Base-by-base conservation (phyloP, 2,329 filamentous ascomycete genomes). In the Colletotrichum cereale region DNA sequence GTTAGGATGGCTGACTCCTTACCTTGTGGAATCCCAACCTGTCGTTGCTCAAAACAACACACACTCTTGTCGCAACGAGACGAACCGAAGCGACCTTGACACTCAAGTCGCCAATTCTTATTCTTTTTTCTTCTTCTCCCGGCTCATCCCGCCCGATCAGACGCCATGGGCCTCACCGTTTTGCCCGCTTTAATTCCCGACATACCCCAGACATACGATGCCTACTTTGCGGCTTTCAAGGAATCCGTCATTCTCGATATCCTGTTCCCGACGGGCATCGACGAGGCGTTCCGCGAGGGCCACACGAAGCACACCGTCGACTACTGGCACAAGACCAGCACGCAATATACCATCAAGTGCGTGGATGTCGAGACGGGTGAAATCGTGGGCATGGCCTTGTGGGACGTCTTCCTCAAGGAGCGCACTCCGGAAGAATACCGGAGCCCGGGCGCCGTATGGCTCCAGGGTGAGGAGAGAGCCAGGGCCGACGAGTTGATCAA, bases 331-430 rank as follows among this genome's bases (percentile, higher is more conserved):
- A 80, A 76, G 24, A 80, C 77, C 65, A 76, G 78, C 16, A 77
- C 77, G 11, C 84, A 86, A 69, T 84, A 86, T 75, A 86, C 84
- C 12, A 77, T 83, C 72, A 87, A 87, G 76, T 84, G 81, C 58
- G 78, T 86, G 34, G 84, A 87, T 73, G 81, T 79, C 8, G 78
- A 79, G 4, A 83, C 80, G 0, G 81, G 81, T 18, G 79, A 82
- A 38, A 81, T 86, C 44, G 78, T 85, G 29, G 85, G 85, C 60
- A 86, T 87, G 82, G 84, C 80, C 2, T 79, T 86, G 24, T 82
- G 81, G 74, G 83, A 87, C 67, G 78, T 84, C 7, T 84, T 83
- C 73, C 68, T 84, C 62, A 72, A 75, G 29, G 76, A 80, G 74
- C 76, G 82, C 31, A 77, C 78, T 11, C 78, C 80, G 7, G 82